Evolutionary conservation across 2,329 filamentous ascomycete species (phyloP), one percentile per base, ranked within the genome.

Genomic region (Biscogniauxia marginata): DNA sequence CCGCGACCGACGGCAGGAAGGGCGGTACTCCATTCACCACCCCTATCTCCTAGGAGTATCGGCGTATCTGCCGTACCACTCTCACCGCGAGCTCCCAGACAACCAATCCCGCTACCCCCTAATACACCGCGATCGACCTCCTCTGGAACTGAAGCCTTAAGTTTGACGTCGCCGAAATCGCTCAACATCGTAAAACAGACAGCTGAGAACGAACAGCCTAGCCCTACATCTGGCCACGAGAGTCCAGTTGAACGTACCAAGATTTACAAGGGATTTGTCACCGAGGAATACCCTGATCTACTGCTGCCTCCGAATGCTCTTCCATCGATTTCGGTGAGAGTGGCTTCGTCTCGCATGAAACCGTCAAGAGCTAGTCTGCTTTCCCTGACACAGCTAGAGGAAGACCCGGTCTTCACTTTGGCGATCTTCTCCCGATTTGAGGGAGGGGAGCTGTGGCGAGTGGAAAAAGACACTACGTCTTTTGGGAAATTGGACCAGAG

Each of bases 321-420:
- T 7, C 89, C 91, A 3, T 91, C 90, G 1, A 88, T 99, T 54
- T 84, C 89, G 61, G 86, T 97, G 49, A 90, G 84, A 70, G 93
- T 97, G 3, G 91, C 92, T 3, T 98, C 95, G 4, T 98, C 95
- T 20, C 87, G 95, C n/a, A 86, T 99, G 79, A 92, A 91, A 69
- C 95, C 93, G 13, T 96, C 93, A 0, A 82, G 93, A 61, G 86
- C 91, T 39, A 97, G 93, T 70, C 84, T 95, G 64, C 78, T 96
- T 67, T 90, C 87, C 1, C 78, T 92, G 9, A 93, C 86, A 50
- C 87, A 90, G 59, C 79, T 89, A 19, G 93, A 97, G 56, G 93
- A 96, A 69, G 93, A 97, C 65, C 91, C 93, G 0, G 93, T 98
- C 0, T 97, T 98, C 67, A 96, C 92, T 0, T 78, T 99, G 52